These are phyloP conservation scores for Quercus phellos DNA, from an alignment of 331 rosid species.

Conservation along the genomic window DNA sequence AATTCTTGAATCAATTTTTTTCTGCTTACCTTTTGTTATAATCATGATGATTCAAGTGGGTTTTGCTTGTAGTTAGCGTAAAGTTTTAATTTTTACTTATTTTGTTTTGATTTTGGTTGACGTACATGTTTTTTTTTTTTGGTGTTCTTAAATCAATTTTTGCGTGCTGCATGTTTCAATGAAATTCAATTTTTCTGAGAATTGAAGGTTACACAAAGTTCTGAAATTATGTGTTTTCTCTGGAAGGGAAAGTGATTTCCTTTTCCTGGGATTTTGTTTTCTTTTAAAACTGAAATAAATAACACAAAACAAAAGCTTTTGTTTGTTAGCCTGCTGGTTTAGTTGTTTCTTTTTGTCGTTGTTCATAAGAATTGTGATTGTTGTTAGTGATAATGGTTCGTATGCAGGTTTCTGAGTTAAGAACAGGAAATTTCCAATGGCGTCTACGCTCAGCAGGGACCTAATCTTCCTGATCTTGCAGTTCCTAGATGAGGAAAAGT, in stretches of 20 bases:
- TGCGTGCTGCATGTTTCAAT: neutral
- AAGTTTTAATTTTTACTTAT: neutral
- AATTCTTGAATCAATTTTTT: neutral
- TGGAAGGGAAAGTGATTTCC: neutral
- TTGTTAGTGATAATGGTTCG: neutral
- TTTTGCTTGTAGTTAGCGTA: neutral
- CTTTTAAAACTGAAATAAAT: neutral
- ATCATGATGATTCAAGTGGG: neutral
- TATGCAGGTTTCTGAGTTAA: conserved; percentile 17
- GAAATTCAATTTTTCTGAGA: neutral
- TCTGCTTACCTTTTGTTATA: neutral
- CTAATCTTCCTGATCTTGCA: conserved; percentile 21
- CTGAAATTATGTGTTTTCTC: neutral
- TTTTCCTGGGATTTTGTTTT: neutral
- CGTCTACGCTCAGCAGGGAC: neutral
- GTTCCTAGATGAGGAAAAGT: conserved; percentile 20
- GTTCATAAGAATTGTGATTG: neutral
- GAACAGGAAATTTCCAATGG: conserved; percentile 9
- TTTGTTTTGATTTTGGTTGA: neutral
- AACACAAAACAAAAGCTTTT: neutral
- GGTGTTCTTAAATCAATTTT: neutral
- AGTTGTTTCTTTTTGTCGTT: neutral
- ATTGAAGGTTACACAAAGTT: neutral
- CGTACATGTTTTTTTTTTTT: neutral
- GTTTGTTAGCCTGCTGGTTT: neutral